A percentile compares a stretch with the other conserved stretches of the same genome.
Conservation (phyloP, 768 basidiomycete species). For the Wakefieldia striispora region DNA sequence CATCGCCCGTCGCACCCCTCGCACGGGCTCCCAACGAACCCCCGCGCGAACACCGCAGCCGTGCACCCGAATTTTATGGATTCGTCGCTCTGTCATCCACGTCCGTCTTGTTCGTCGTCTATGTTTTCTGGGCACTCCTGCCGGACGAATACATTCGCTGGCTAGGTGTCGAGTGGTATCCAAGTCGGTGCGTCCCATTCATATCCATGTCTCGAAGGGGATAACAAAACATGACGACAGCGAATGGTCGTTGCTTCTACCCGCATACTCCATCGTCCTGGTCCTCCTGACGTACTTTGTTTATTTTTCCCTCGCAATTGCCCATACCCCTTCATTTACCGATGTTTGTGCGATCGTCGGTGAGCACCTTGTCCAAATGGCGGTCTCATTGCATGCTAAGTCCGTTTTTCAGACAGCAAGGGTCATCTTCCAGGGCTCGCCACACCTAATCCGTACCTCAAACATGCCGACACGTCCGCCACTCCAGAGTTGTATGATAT, state of each 20-base stretch:
- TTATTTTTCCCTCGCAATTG: conserved; percentile 74
- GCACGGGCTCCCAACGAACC: conserved; percentile 41
- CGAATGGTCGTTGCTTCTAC: conserved; percentile 83
- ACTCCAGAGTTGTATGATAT: conserved; percentile 77
- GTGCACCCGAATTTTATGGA: conserved; percentile 86
- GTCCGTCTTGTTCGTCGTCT: conserved; percentile 63
- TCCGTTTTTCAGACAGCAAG: conserved; percentile 48
- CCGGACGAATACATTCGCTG: conserved; percentile 67
- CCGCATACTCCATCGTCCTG: conserved; percentile 70
- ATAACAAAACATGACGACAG: conserved; percentile 35
- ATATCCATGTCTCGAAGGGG: neutral
- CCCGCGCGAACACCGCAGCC: conserved; percentile 51
- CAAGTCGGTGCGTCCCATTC: conserved; percentile 61
- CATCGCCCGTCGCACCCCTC: conserved; percentile 45
- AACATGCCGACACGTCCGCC: conserved; percentile 43
- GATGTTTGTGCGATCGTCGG: conserved; percentile 69
- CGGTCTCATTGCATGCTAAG: conserved; percentile 8
- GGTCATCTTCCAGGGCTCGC: conserved; percentile 46
- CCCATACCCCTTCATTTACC: conserved; percentile 65
- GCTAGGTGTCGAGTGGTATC: conserved; percentile 81
- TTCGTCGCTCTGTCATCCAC: conserved; percentile 85
- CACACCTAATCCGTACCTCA: conserved; percentile 45
- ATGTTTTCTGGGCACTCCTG: conserved; percentile 76
- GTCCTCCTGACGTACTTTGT: conserved; percentile 73
- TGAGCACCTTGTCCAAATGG: conserved; percentile 29